A percentile compares a stretch with the other conserved stretches of the same genome.
Conservation (phyloP, 371 early-diverging fungal genomes). For the Fennellomyces sp. region DNA sequence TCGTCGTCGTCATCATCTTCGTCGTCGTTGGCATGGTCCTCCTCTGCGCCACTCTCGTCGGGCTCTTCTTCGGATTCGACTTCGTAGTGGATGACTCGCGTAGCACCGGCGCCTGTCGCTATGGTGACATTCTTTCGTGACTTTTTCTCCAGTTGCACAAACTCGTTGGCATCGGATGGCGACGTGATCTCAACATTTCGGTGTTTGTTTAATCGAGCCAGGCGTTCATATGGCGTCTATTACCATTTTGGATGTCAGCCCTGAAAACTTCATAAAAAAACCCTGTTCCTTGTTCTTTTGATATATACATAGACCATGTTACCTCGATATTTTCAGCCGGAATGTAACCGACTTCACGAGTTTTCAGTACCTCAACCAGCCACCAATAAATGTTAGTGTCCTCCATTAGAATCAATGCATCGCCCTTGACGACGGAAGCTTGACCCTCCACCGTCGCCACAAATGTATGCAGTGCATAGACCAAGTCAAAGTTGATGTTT, state of each 20-base stretch:
- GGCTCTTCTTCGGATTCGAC: constrained; percentile 45
- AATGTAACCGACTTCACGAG: constrained; percentile 91
- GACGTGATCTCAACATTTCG: constrained; percentile 76
- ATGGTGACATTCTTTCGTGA: constrained; percentile 35
- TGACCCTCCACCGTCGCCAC: constrained; percentile 94
- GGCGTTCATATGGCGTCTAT: constrained; percentile 85
- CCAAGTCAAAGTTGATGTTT: constrained; percentile 74
- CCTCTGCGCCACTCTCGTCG: constrained; percentile 31
- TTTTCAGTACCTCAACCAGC: constrained; percentile 89
- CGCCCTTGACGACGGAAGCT: constrained; percentile 87
- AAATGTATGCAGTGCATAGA: constrained; percentile 95
- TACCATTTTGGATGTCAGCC: neutral
- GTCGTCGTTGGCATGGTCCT: constrained; percentile 21
- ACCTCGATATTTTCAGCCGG: constrained; percentile 96
- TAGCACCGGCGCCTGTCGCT: constrained; percentile 23
- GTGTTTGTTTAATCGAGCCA: constrained; percentile 88
- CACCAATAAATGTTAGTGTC: constrained; percentile 98
- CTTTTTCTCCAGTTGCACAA: constrained; percentile 1
- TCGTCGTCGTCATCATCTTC: constrained; percentile 14
- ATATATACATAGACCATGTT: constrained; percentile 9
- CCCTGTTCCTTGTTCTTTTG: neutral
- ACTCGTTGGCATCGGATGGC: constrained; percentile 22
- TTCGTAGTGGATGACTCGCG: constrained; percentile 38
- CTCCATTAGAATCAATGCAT: constrained; percentile 87
- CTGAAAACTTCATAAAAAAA: neutral